These are phyloP conservation scores for Lactarius akahatsu DNA, from an alignment of 768 basidiomycete genomes.

Conservation along the genomic window DNA sequence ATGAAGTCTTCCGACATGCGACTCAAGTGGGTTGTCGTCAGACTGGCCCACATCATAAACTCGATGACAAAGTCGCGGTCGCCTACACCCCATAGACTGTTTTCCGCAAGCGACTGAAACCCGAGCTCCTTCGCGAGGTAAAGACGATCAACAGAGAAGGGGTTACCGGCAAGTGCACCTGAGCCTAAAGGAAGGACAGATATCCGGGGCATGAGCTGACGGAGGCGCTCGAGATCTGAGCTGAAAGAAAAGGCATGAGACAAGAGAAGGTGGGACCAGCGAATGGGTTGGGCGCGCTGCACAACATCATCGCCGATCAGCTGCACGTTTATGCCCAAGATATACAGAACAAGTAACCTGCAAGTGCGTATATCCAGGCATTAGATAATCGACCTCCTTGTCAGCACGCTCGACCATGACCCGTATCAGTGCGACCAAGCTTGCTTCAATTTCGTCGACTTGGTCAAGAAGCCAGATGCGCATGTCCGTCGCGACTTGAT, in stretches of 20 bases:
- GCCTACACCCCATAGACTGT: constrained; percentile 94
- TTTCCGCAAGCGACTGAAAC: constrained; percentile 86
- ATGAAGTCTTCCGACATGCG: constrained; percentile 95
- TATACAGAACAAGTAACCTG: constrained; percentile 56
- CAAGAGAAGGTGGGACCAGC: constrained; percentile 96
- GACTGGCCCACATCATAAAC: constrained; percentile 93
- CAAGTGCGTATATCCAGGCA: constrained; percentile 97
- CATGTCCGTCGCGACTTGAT: constrained; percentile 99
- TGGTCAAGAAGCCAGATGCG: constrained; percentile 91
- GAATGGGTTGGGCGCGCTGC: constrained; percentile 95
- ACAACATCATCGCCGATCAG: constrained; percentile 6
- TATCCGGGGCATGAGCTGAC: constrained; percentile 82
- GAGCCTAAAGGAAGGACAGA: constrained; percentile 93
- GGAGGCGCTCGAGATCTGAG: constrained; percentile 83
- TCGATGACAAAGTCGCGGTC: constrained; percentile 98
- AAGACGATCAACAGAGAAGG: constrained; percentile 90
- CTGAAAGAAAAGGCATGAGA: constrained; percentile 94
- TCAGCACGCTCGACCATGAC: constrained; percentile 94
- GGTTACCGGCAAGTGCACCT: constrained; percentile 95
- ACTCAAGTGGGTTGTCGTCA: constrained; percentile 92
- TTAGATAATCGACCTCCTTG: constrained; percentile 83
- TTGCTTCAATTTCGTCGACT: constrained; percentile 60
- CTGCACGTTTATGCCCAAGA: background rate
- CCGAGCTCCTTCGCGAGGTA: constrained; percentile 89
- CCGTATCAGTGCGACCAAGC: constrained; percentile 74